Evolutionary conservation across 495 filamentous ascomycete species (phyloP).

Genomic region (Penicillium soppii): DNA sequence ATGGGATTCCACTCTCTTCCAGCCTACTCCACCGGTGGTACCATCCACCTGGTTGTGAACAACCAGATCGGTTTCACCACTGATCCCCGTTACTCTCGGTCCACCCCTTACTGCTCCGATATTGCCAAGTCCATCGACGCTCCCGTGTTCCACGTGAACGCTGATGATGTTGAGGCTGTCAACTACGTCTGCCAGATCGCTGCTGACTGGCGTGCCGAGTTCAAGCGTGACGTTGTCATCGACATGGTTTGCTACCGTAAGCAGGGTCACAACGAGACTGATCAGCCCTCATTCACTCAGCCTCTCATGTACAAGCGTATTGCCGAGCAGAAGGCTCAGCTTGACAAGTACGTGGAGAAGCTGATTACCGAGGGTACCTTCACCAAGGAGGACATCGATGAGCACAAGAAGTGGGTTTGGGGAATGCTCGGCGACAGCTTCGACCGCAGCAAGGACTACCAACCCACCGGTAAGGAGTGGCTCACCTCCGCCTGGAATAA

Average conservation of each 20-base stretch:
- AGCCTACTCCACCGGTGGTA: constrained; percentile 94
- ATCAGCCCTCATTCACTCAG: constrained; percentile 99
- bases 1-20: constrained; percentile 96
- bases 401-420: constrained; percentile 99
- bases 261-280: constrained; percentile 98
- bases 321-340: constrained; percentile 69
- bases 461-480: constrained; percentile 96
- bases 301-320: constrained; percentile 99
- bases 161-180: constrained; percentile 95
- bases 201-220: constrained; percentile 95
- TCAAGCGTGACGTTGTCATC: constrained; percentile 95
- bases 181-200: constrained; percentile 98
- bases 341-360: constrained; percentile 85
- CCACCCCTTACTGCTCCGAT: constrained; percentile 97
- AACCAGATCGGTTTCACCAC: constrained; percentile 99
- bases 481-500: constrained; percentile 97
- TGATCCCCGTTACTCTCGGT: constrained; percentile 95
- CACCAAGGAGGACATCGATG: constrained; percentile 95
- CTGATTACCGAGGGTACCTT: constrained; percentile 88
- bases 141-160: constrained; percentile 98
- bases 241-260: constrained; percentile 99
- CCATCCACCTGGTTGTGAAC: constrained; percentile 96
- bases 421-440: constrained; percentile 98
- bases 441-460: constrained; percentile 93
- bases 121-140: constrained; percentile 98